A percentile compares a stretch with the other conserved stretches of the same genome.
Evolutionary conservation across 2,329 filamentous ascomycete genomes (phyloP).

Genomic region (Talaromyces sp.): DNA sequence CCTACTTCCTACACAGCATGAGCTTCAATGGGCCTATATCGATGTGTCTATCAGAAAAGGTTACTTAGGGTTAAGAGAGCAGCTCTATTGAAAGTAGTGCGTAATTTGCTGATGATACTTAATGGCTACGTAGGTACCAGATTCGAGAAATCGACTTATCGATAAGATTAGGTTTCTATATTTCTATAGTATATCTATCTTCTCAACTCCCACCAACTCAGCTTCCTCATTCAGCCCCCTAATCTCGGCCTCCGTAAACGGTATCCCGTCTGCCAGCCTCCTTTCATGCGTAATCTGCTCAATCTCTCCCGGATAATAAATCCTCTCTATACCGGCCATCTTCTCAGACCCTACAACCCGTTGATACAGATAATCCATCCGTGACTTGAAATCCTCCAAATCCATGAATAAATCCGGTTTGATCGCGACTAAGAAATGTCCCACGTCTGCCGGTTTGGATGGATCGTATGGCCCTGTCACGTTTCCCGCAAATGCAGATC

Average conservation of each 20-base stretch:
- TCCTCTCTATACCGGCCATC: constrained; percentile 50
- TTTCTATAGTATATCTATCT: neutral
- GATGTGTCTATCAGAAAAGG: too few species aligned
- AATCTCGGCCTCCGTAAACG: constrained; percentile 46
- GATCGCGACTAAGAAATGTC: constrained; percentile 66
- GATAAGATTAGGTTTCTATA: neutral
- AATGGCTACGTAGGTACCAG: too few species aligned
- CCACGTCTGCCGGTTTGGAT: constrained; percentile 62
- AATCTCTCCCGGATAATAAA: constrained; percentile 56
- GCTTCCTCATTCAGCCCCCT: constrained; percentile 49
- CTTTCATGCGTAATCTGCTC: constrained; percentile 47
- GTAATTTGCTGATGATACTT: too few species aligned
- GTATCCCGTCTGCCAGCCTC: constrained; percentile 43
- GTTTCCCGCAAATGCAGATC: constrained; percentile 70
- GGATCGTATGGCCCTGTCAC: constrained; percentile 74
- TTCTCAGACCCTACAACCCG: constrained; percentile 50
- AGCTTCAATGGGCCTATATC: too few species aligned
- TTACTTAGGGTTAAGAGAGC: too few species aligned
- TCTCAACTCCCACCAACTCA: constrained; percentile 34
- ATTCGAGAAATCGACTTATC: neutral
- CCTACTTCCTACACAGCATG: neutral
- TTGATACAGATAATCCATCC: constrained; percentile 55
- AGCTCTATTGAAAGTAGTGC: too few species aligned
- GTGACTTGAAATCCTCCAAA: constrained; percentile 60
- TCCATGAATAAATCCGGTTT: constrained; percentile 71